A percentile compares a stretch with the other conserved stretches of the same genome.
Evolutionary conservation across 306 rosid genomes (phyloP).

Genomic region (Hylodesmum podocarpum): DNA sequence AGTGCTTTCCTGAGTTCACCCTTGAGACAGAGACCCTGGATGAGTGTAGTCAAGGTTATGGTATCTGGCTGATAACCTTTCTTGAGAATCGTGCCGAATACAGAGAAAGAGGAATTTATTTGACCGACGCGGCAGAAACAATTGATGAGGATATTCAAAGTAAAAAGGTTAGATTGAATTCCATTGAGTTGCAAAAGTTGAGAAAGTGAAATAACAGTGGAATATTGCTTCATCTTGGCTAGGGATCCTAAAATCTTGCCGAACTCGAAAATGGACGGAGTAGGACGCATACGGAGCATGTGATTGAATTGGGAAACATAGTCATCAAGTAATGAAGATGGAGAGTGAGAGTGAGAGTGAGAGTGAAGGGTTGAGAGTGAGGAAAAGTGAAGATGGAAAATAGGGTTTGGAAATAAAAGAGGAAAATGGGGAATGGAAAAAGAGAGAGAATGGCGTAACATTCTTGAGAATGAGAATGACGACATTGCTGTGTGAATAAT

Average conservation of each 20-base stretch:
- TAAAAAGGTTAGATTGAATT: neutral
- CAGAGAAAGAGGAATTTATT: neutral
- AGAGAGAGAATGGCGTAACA: too few species aligned
- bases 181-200: neutral
- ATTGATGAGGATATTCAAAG: neutral
- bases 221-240: neutral
- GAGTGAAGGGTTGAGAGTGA: too few species aligned
- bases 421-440: too few species aligned
- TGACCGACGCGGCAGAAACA: neutral
- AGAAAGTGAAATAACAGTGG: neutral
- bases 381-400: too few species aligned
- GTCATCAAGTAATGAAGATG: too few species aligned
- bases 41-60: neutral
- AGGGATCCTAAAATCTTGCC: neutral
- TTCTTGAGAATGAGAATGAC: too few species aligned
- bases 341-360: too few species aligned
- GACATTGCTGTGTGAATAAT: too few species aligned
- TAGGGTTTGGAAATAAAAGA: too few species aligned
- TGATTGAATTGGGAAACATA: neutral
- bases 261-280: neutral
- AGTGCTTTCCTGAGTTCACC: neutral
- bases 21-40: neutral
- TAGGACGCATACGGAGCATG: neutral
- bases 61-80: neutral
- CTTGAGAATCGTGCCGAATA: neutral